Evolutionary conservation across 139 green algal genomes (phyloP).

Genomic region (Gonium pectorale): DNA sequence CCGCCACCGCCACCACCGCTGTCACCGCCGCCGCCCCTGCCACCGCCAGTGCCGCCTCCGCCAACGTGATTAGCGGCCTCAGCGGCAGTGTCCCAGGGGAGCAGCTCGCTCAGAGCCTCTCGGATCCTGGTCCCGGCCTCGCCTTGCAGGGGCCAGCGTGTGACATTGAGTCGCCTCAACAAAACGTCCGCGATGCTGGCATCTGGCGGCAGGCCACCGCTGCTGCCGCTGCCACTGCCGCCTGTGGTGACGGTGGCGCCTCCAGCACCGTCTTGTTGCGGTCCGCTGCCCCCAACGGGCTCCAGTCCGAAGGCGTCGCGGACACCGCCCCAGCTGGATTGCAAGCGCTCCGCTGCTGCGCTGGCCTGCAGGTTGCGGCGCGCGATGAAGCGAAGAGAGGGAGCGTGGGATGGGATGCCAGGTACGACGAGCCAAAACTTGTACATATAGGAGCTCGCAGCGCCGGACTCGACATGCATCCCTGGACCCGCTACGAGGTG

Average conservation of each 20-base stretch:
- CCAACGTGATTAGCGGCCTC: too few relatives aligned
- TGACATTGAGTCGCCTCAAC: not conserved
- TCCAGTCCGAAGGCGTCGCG: not conserved
- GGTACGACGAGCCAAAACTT: not conserved
- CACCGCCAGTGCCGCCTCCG: not conserved
- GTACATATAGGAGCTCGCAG: not conserved
- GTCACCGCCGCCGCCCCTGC: not conserved
- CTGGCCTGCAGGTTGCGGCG: conserved; percentile 11
- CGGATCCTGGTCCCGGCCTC: too few relatives aligned
- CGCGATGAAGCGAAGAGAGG: too few relatives aligned
- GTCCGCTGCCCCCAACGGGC: not conserved
- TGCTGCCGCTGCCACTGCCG: not conserved
- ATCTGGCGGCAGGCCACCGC: not conserved
- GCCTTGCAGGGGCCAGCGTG: not conserved
- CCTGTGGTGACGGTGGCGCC: too few relatives aligned
- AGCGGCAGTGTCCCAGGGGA: too few relatives aligned
- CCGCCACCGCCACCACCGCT: not conserved
- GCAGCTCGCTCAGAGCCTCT: too few relatives aligned
- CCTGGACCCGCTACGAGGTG: too few relatives aligned
- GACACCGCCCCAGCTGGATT: not conserved
- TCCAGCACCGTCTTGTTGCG: not conserved
- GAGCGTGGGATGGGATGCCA: too few relatives aligned
- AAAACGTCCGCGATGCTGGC: not conserved
- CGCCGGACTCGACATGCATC: not conserved
- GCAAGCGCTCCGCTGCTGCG: not conserved